A percentile compares a stretch with the other conserved stretches of the same genome.
Conservation (phyloP, 305 asterid genomes). For the Fraxinus platypoda region DNA sequence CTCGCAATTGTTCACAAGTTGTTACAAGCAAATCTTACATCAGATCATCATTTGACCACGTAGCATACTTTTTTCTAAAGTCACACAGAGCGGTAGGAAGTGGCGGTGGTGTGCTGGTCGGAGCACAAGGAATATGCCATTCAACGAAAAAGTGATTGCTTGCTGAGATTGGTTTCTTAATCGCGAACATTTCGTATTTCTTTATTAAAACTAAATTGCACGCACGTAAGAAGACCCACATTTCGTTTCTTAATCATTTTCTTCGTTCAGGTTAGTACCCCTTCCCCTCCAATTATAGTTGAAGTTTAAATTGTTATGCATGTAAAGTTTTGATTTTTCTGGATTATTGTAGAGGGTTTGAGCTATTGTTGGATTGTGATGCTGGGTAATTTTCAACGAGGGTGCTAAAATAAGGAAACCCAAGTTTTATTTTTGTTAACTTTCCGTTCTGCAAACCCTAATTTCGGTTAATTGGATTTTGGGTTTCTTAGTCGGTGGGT, state of each 20-base stretch:
- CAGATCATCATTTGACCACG: background rate
- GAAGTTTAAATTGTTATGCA: conserved; percentile 10
- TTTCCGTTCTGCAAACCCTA: conserved; percentile 14
- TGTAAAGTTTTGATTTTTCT: conserved; percentile 1
- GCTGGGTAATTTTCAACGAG: conserved; percentile 8
- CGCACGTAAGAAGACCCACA: background rate
- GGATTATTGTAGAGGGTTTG: conserved; percentile 14
- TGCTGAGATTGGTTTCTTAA: conserved; percentile 34
- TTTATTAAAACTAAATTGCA: background rate
- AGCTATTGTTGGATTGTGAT: conserved; percentile 4
- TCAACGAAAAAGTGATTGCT: conserved; percentile 29
- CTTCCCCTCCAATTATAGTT: background rate
- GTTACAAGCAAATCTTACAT: background rate
- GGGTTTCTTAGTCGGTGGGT: background rate
- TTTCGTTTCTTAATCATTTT: conserved; percentile 6
- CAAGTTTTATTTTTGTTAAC: background rate
- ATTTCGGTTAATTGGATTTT: conserved; percentile 11
- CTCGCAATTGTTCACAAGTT: background rate
- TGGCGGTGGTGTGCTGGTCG: conserved; percentile 11
- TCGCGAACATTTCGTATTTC: background rate
- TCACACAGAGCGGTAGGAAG: background rate
- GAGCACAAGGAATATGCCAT: conserved; percentile 41
- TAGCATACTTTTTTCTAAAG: background rate
- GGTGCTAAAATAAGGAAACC: background rate
- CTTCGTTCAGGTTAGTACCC: conserved; percentile 15